These are phyloP conservation scores for Chrysosphaeria jannelii DNA, from an alignment of 2,329 filamentous ascomycete genomes.

Conservation along the genomic window DNA sequence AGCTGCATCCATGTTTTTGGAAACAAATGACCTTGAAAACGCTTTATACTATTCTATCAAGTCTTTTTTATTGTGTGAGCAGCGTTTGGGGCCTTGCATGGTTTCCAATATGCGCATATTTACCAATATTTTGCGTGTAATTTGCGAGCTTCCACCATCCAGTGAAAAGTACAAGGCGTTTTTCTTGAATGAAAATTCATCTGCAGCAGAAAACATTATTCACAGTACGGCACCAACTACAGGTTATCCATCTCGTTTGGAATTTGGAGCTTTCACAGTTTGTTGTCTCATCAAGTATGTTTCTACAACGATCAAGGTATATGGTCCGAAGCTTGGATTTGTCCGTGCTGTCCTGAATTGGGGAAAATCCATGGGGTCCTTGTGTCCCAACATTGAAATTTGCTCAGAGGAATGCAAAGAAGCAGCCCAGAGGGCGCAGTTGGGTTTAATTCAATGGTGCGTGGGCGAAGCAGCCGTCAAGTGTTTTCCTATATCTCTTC, in stretches of 20 bases:
- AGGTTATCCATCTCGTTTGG: slow-evolving; percentile 1
- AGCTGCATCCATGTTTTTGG: slow-evolving; percentile 1
- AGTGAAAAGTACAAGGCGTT: slow-evolving; percentile 1
- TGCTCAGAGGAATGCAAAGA: background rate
- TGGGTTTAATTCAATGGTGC: slow-evolving; percentile 1
- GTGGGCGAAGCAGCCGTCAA: background rate
- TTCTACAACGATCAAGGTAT: slow-evolving; percentile 1
- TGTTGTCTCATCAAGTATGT: background rate
- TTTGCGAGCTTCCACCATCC: slow-evolving; percentile 1
- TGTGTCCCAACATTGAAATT: slow-evolving; percentile 1
- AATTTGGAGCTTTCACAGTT: slow-evolving; percentile 1
- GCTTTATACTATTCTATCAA: slow-evolving; percentile 1
- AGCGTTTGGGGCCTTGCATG: background rate
- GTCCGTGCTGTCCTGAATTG: slow-evolving; percentile 2
- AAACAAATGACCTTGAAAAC: slow-evolving; percentile 1
- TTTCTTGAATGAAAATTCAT: too few relatives aligned
- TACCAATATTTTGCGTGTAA: background rate
- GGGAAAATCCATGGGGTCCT: background rate
- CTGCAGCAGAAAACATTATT: too few relatives aligned
- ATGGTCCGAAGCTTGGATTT: slow-evolving; percentile 2
- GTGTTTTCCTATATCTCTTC: background rate
- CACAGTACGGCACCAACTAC: too few relatives aligned
- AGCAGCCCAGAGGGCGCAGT: background rate
- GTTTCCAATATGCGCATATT: slow-evolving; percentile 2
- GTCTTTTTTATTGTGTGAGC: slow-evolving; percentile 1